phyloP scores from a whole-genome alignment of 1,284 basidiomycete genomes.

The Cutaneotrichosporon cavernicola region DNA sequence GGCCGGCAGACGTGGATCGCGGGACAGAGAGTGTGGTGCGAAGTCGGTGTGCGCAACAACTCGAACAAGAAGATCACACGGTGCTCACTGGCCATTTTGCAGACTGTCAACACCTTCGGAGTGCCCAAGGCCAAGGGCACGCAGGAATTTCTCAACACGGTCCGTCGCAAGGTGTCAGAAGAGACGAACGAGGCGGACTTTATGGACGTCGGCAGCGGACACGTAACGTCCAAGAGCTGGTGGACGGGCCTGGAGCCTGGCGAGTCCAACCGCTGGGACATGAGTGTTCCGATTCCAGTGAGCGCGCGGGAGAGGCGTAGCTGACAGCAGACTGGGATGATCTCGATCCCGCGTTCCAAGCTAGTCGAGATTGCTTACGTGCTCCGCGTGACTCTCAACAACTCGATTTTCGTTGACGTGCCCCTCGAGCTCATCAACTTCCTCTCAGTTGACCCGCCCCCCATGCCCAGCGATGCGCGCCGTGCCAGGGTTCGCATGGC shows the following conservation, averaged over 20 bases:
- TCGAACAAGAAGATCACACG: conserved; percentile 71
- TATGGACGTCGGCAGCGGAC: conserved; percentile 61
- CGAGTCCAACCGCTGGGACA: conserved; percentile 61
- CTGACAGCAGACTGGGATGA: conserved; percentile 62
- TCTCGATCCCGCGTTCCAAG: conserved; percentile 71
- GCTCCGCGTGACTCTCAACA: conserved; percentile 69
- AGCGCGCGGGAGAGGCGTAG: conserved; percentile 38
- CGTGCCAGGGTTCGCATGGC: conserved; percentile 8
- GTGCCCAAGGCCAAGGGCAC: conserved; percentile 54
- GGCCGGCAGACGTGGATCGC: conserved; percentile 80
- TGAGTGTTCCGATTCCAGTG: conserved; percentile 69
- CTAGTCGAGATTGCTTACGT: conserved; percentile 78
- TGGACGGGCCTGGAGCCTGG: conserved; percentile 75
- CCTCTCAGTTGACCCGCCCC: conserved; percentile 52
- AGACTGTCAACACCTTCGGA: conserved; percentile 69
- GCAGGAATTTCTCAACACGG: conserved; percentile 57
- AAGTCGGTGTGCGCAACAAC: conserved; percentile 69
- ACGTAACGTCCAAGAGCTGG: conserved; percentile 79
- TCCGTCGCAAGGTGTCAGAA: conserved; percentile 60
- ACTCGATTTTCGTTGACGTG: conserved; percentile 58
- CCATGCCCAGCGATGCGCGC: conserved; percentile 41
- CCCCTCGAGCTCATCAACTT: conserved; percentile 52
- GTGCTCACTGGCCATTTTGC: conserved; percentile 67
- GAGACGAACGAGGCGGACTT: conserved; percentile 62
- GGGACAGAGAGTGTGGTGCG: conserved; percentile 75